These are phyloP conservation scores for Taxillus chinensis DNA, from an alignment of 164 flowering plant species.

Conservation along the genomic window DNA sequence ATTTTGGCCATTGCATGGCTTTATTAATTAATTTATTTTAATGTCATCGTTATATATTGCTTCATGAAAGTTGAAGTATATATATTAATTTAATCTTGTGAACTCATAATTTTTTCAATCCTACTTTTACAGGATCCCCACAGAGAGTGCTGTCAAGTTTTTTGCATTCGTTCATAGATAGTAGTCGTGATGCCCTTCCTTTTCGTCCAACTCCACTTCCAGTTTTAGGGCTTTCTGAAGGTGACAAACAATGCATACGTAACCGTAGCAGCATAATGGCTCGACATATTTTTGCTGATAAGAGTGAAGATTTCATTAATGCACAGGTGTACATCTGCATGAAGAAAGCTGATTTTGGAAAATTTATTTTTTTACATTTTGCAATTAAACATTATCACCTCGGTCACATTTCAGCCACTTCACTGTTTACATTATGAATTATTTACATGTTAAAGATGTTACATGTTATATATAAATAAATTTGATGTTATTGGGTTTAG, in stretches of 20 bases:
- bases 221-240: conserved; percentile 63
- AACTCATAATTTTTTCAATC: neutral
- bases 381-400: neutral
- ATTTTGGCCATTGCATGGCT: too few relatives aligned
- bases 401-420: neutral
- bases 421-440: too few relatives aligned
- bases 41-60: too few relatives aligned
- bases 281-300: conserved; percentile 82
- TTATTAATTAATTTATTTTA: too few relatives aligned
- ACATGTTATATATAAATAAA: too few relatives aligned
- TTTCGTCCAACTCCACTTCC: conserved; percentile 71
- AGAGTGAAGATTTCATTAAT: conserved; percentile 80
- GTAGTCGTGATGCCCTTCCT: conserved; percentile 66
- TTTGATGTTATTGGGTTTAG: too few relatives aligned
- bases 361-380: neutral
- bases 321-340: conserved; percentile 46
- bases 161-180: conserved; percentile 80
- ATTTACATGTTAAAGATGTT: too few relatives aligned
- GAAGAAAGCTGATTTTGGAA: neutral
- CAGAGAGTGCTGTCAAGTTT: conserved; percentile 74
- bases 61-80: too few relatives aligned
- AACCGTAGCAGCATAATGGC: conserved; percentile 98
- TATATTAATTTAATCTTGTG: too few relatives aligned
- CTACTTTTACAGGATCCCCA: conserved; percentile 65
- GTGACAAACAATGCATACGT: conserved; percentile 89